Conservation (phyloP, 805 yeast genomes). For the Kurtzmaniella fragi region DNA sequence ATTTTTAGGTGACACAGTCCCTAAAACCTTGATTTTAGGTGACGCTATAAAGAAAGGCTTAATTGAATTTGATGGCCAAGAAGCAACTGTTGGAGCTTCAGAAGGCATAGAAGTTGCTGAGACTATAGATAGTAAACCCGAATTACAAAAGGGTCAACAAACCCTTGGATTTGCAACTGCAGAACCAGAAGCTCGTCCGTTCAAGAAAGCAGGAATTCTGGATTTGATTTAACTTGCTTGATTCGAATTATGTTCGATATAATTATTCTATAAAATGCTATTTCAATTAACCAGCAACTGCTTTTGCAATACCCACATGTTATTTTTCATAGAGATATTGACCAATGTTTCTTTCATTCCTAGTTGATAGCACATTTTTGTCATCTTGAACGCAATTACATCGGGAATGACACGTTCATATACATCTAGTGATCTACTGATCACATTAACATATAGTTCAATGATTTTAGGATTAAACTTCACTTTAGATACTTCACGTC, state of each 20-base stretch:
- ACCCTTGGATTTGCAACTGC: constrained; percentile 17
- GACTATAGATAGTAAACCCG: constrained; percentile 6
- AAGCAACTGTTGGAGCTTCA: constrained; percentile 1
- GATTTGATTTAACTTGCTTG: constrained; percentile 18
- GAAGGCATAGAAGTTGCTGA: constrained; percentile 5
- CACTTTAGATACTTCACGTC: constrained; percentile 3
- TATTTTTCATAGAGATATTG: constrained; percentile 21
- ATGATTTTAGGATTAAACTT: constrained; percentile 17
- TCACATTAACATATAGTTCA: constrained; percentile 20
- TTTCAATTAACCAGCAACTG: not conserved
- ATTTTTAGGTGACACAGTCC: constrained; percentile 64
- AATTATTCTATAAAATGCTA: constrained; percentile 1
- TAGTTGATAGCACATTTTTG: constrained; percentile 21
- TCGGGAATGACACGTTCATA: constrained; percentile 41
- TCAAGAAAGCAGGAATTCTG: constrained; percentile 29
- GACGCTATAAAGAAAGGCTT: constrained; percentile 42
- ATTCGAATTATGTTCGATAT: not conserved
- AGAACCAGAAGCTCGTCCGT: constrained; percentile 5
- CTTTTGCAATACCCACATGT: constrained; percentile 23
- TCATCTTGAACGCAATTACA: constrained; percentile 29
- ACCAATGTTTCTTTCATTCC: constrained; percentile 17
- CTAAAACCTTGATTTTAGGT: constrained; percentile 50
- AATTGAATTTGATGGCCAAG: constrained; percentile 18
- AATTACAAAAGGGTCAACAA: constrained; percentile 38
- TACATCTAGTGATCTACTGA: constrained; percentile 29